Evolutionary conservation across 257 asterid genomes (phyloP).

Genomic region (Jacaranda mimosifolia): DNA sequence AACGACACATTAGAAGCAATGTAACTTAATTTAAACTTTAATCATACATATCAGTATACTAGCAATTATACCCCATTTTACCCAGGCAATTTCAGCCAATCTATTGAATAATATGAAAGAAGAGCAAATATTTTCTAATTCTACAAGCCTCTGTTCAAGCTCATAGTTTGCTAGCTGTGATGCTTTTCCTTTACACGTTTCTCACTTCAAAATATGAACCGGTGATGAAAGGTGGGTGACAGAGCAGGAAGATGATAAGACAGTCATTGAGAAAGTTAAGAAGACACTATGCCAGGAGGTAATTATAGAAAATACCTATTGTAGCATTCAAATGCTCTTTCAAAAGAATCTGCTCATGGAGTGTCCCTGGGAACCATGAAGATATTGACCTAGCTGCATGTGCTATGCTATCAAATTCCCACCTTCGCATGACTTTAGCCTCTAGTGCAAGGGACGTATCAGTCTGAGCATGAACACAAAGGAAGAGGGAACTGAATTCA

Average conservation of each 20-base stretch:
- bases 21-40: too few relatives aligned
- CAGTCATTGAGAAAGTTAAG: conserved; percentile 2
- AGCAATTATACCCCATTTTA: too few relatives aligned
- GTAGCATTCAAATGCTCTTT: conserved; percentile 69
- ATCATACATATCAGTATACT: too few relatives aligned
- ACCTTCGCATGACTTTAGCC: conserved; percentile 90
- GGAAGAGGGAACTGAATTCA: conserved; percentile 23
- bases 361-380: conserved; percentile 89
- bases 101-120: too few relatives aligned
- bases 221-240: too few relatives aligned
- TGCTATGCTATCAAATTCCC: conserved; percentile 92
- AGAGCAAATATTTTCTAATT: too few relatives aligned
- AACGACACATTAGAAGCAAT: too few relatives aligned
- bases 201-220: too few relatives aligned
- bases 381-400: conserved; percentile 73
- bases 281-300: not conserved
- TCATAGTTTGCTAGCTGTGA: too few relatives aligned
- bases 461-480: conserved; percentile 57
- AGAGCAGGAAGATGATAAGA: not conserved
- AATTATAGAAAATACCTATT: conserved; percentile 53
- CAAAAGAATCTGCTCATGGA: conserved; percentile 63
- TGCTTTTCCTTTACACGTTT: too few relatives aligned
- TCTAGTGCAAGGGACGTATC: conserved; percentile 94
- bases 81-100: too few relatives aligned
- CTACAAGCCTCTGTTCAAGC: too few relatives aligned